These are phyloP conservation scores for Chrysoporthe puriensis DNA, from an alignment of 2,329 filamentous ascomycete species.

Conservation along the genomic window DNA sequence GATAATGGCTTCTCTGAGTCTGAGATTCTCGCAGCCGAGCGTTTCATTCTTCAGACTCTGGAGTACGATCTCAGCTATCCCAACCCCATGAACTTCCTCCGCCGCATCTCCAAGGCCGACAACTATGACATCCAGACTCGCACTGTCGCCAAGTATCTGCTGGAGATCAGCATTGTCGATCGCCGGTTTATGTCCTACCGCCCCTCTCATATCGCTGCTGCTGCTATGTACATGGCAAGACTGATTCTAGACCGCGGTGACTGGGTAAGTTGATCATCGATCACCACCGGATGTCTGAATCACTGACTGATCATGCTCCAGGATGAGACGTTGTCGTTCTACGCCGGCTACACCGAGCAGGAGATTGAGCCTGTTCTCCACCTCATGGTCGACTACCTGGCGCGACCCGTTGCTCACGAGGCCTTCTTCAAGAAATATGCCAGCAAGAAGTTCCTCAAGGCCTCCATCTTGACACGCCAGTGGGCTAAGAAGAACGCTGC, in stretches of 20 bases:
- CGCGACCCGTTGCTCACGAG: slow-evolving; percentile 86
- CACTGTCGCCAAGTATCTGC: slow-evolving; percentile 95
- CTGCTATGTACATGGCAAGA: slow-evolving; percentile 92
- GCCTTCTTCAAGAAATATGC: slow-evolving; percentile 99
- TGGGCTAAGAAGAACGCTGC: slow-evolving; percentile 86
- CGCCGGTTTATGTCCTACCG: slow-evolving; percentile 90
- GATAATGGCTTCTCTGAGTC: slow-evolving; percentile 95
- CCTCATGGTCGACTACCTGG: slow-evolving; percentile 96
- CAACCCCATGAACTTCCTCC: slow-evolving; percentile 99
- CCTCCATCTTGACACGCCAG: slow-evolving; percentile 85
- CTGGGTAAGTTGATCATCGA: slow-evolving; percentile 60
- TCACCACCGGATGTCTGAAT: not conserved
- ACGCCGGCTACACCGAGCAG: slow-evolving; percentile 89
- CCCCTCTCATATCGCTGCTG: slow-evolving; percentile 88
- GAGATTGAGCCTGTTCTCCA: slow-evolving; percentile 91
- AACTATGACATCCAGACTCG: slow-evolving; percentile 98
- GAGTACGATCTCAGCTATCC: slow-evolving; percentile 98
- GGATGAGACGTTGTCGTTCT: slow-evolving; percentile 83
- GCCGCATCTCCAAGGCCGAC: slow-evolving; percentile 97
- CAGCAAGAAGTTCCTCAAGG: slow-evolving; percentile 98
- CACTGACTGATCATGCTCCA: slow-evolving; percentile 48
- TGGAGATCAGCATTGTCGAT: slow-evolving; percentile 95
- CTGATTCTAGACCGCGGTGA: slow-evolving; percentile 87
- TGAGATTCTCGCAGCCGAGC: slow-evolving; percentile 96
- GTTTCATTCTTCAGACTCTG: slow-evolving; percentile 86